A percentile compares a stretch with the other conserved stretches of the same genome.
These are phyloP conservation scores for Ministeria vibrans DNA, from an alignment of 78 protist species.

Conservation along the genomic window DNA sequence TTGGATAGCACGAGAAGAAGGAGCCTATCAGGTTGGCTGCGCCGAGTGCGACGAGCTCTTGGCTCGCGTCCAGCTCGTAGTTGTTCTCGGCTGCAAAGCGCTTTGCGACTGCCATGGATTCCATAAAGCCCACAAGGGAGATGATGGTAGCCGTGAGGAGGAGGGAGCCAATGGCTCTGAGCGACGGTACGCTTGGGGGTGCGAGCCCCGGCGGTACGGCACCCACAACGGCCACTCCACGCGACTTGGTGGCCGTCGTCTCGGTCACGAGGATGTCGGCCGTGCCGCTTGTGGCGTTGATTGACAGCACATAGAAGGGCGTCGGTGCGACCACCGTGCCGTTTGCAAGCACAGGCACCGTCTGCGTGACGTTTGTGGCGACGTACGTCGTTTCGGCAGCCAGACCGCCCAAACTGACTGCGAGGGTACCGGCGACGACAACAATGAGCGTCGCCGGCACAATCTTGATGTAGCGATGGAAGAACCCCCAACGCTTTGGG, in stretches of 20 bases:
- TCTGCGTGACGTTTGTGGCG: background rate
- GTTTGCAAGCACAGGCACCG: background rate
- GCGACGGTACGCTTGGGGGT: background rate
- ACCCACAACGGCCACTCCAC: no score
- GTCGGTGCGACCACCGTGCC: background rate
- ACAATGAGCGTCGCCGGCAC: background rate
- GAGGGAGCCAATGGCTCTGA: background rate
- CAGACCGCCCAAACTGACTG: conserved; percentile 48
- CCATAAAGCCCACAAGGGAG: conserved; percentile 52
- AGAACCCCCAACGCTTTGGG: background rate
- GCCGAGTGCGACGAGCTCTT: conserved; percentile 74
- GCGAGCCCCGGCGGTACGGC: no score
- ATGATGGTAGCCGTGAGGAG: conserved; percentile 33
- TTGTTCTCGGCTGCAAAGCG: conserved; percentile 36
- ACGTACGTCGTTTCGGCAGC: background rate
- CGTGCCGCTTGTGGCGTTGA: background rate
- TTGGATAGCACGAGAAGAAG: conserved; percentile 56
- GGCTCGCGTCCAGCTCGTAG: conserved; percentile 44
- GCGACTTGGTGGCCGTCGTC: background rate
- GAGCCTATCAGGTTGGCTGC: conserved; percentile 52
- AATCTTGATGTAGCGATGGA: no score
- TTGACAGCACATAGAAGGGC: background rate
- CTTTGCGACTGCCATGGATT: conserved; percentile 51
- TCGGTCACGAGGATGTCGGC: background rate
- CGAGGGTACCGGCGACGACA: conserved; percentile 54